Base-by-base conservation (phyloP, 768 basidiomycete species). In the Amanita muscaria region DNA sequence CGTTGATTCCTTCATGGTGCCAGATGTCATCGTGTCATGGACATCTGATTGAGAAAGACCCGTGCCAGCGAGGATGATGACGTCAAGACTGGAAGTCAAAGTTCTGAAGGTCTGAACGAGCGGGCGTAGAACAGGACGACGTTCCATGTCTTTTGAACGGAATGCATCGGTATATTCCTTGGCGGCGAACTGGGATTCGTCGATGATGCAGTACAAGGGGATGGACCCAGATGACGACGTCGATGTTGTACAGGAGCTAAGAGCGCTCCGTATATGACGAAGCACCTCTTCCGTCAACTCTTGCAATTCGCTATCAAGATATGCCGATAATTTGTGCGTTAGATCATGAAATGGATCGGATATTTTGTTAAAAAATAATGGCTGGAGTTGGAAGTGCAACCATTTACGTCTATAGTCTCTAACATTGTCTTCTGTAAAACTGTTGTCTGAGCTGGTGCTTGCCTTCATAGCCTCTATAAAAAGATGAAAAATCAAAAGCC, bases 111-210 rank as follows among this genome's bases (percentile, higher is more conserved):
- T 60, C 14, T 64, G 64, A 14, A 69, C 66, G 18, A 72, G 64
- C 42, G 70, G 68, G 16, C 67, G 64, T 12, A 71, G 53, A 21
- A 68, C 62, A 2, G 70, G 66, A 10, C 70, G 64, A 40, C 60
- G 58, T 19, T 14, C 50, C 3, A 56, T 60, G 15, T 59, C 60
- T 24, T 62, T 59, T 33, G 65, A 69, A 39, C 64, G 63, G 49
- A 73, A 71, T 1, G 69, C 60, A 1, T 54, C 44, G 18, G 49
- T 57, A 33, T 65, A 64, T 39, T 67, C 61, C 0, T 63, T 65
- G 1, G 68, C 69, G 5, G 71, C 68, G 36, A 64, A 59, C 47
- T 73, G 69, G 9, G 67, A 69, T 54, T 73, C 69, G 39, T 73
- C 70, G 6, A 73, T 59, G 12, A 73, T 62, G 46, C 67, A 69